Evolutionary conservation across 2,329 filamentous ascomycete species (phyloP).

Genomic region (Myriosclerotinia curreyana): DNA sequence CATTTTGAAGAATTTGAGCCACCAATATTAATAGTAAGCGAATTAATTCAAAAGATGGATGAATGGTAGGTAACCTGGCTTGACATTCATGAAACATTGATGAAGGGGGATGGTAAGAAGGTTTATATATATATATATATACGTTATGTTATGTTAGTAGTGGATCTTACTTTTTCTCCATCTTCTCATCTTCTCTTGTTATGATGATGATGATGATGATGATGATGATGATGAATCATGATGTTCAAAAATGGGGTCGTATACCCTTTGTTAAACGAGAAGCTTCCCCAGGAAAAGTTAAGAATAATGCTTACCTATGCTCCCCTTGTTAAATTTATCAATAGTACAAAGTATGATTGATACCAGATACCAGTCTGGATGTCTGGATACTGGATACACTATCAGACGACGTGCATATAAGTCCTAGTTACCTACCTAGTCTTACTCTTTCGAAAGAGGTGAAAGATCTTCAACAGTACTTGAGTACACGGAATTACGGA

Average conservation of each 20-base stretch:
- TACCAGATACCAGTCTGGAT: too few species aligned
- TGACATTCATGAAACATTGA: neutral
- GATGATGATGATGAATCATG: too few species aligned
- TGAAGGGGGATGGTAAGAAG: neutral
- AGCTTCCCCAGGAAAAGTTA: neutral
- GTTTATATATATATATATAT: neutral
- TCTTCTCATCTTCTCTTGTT: too few species aligned
- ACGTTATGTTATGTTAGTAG: too few species aligned
- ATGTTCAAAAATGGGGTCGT: too few species aligned
- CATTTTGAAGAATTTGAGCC: neutral
- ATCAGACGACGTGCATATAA: slow-evolving; percentile 5
- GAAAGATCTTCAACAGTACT: neutral
- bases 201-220: too few species aligned
- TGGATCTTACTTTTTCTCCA: too few species aligned
- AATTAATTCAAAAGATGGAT: neutral
- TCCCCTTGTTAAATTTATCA: neutral
- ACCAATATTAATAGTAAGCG: neutral
- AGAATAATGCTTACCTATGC: neutral
- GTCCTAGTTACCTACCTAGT: neutral
- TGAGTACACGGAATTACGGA: too few species aligned
- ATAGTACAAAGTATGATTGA: too few species aligned
- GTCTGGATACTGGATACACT: neutral
- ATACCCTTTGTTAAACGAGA: neutral
- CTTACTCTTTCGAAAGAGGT: neutral
- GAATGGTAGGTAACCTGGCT: neutral